Base-by-base conservation (phyloP, 2,329 filamentous ascomycete species). In the Endocalyx cinctus region DNA sequence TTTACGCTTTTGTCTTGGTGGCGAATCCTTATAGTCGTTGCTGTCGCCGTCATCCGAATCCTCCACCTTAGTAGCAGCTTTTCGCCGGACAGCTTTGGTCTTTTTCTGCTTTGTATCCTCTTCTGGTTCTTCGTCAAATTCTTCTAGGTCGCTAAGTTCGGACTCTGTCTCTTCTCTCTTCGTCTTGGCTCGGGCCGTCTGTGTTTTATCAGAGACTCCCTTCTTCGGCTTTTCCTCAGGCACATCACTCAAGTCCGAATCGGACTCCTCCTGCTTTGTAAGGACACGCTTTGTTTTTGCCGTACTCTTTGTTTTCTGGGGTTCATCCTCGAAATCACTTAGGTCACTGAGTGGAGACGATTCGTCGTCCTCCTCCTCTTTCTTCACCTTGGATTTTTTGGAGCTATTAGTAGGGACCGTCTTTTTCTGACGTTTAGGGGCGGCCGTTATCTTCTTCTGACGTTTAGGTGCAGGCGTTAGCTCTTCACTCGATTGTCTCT, bases 221-320 rank as follows among this genome's bases (percentile, higher is more conserved):
- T n/a, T 23, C 20, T 29, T 20, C 5, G 16, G 13, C 13, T 29
- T n/a, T 29, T 29, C 27, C 16, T 29, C 27, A 5, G 27, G 20
- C 16, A 34, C 22, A 11, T 48, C 45, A 27, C 41, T 48, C 17
- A 47, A 29, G 17, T 47, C 35, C 7, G 45, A 47, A 8, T 56
- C 51, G 12, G 50, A 48, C 25, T 46, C 44, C 27, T 48, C 48
- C 27, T 50, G 54, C 39, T 59, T 60, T 1, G 54, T 29, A 19
- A 50, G 52, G 12, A 43, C 33, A 19, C 54, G 58, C 5, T 54
- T 45, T 4, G 51, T 45, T 4, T 55, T 50, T n/a, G 42, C 33
- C 26, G 38, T 29, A 17, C 38, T 34, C 39, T 33, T 48, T 54
- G 47, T 65, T 69, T 28, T 57, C 58, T 16, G 63, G 6, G 62